Evolutionary conservation across 352 stramenopile species (phyloP), one percentile per base, ranked within the genome.

Genomic region (Globisporangium splendens): DNA sequence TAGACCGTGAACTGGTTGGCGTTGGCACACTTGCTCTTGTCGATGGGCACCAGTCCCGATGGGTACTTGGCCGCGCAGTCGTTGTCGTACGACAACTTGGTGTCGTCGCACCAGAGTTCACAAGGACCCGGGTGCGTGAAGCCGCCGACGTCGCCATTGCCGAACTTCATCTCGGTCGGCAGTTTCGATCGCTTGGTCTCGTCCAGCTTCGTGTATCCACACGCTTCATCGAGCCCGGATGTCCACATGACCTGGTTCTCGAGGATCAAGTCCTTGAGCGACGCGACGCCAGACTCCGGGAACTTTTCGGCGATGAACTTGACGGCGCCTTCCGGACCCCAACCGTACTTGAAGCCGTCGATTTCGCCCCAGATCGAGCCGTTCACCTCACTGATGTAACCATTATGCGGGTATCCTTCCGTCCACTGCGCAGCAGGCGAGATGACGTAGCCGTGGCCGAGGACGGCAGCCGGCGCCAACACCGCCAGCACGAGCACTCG

Each of bases 361-460:
- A 66, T 57, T 0, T 21, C 7, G 0, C 66, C 66, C 38, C 53
- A 74, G 47, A 74, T 15, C 18, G 43, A 42, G 52, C 59, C 59
- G 48, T 46, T 56, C 33, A 74, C 56, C 5, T 60, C 62, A 28
- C 61, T 61, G 53, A 64, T 59, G 48, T 62, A 74, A 13, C 66
- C 66, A 52, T 74, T 74, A 21, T 42, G 50, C 11, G 66, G 35
- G 46, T 74, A 74, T 5, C 66, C 66, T 21, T 63, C 35, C 43
- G 43, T 65, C 66, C 62, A 74, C 17, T 65, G 55, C 3, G 66
- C 66, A 8, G 62, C 72, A 3, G 79, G 76, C 15, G 85, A 63
- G 18, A 77, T 62, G 46, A 86, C 76, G 65, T 86, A 54, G 35
- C 62, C 66, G 47, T 74, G 66, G 20, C 54, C 59, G 6, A 65